Base-by-base conservation (phyloP, 1,139 yeast species). In the Suhomyces guaymorum region DNA sequence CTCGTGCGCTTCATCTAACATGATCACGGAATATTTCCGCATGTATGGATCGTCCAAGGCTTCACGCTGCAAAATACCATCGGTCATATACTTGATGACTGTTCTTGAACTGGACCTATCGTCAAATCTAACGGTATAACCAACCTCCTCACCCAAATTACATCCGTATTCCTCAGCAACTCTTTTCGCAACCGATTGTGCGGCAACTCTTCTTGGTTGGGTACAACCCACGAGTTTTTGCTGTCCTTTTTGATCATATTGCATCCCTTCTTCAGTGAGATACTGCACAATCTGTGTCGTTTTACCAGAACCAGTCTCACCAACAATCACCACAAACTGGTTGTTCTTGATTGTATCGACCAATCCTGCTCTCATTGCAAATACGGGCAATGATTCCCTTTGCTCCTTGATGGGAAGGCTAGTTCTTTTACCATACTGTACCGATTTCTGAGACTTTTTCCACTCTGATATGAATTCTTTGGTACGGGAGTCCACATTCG, bases 1-100 rank as follows among this genome's bases (percentile, higher is more conserved):
- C 59, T 92, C 98, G 59, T 92, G 98, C 0, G 97, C 97, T 59
- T 89, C 97, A 62, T 89, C 97, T 35, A 89, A 65, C 89, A 89
- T 85, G 11, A 89, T 82, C 1, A 85, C 92, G 0, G 95, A 80
- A 54, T 90, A 89, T 43, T 68, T 75, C 15, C 73, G 69, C 82
- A 89, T 73, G 19, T 67, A 61, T 0, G 94, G 88, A 54, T 90
- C 97, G 22, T 71, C 55, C 31, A 89, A 63, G 0, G 94, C 90
- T 53, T 89, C 97, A 44, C 88, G 66, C 57, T 86, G 88, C 21
- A 89, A 70, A 88, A 89, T 86, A 67, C 97, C 97, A 61, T 89
- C 97, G 0, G 97, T 89, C 78, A 82, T 75, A 55, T 84, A 87
- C 54, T 82, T 82, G 44, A 86, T 76, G 36, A 66, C 56, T 0